Percentiles rank a stretch among this genome's conserved stretches.
Conservation (phyloP, 768 basidiomycete genomes). For the Mycena olivaceomarginata region DNA sequence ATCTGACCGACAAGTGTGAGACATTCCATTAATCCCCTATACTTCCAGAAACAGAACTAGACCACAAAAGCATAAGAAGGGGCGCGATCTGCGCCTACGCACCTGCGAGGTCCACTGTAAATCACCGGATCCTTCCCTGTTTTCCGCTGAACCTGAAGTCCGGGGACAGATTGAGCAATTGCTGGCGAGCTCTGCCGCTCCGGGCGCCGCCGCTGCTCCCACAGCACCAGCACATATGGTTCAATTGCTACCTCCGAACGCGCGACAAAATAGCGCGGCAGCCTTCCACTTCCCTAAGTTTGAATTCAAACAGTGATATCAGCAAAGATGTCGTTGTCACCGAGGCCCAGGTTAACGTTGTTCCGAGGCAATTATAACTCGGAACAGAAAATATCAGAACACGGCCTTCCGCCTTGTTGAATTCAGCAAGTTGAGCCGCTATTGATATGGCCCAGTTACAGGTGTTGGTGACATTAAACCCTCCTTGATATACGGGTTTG, state of each 20-base stretch:
- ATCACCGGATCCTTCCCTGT: background rate
- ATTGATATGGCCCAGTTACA: no score
- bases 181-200: background rate
- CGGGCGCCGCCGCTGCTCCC: background rate
- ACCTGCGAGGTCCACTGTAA: background rate
- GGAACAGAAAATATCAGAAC: background rate
- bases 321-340: background rate
- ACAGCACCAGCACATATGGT: background rate
- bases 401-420: background rate
- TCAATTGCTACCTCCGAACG: background rate
- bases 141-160: no score
- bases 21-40: background rate
- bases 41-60: background rate
- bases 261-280: background rate
- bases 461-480: no score
- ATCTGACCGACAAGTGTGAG: background rate
- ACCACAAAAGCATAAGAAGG: background rate
- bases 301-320: slow-evolving; percentile 1
- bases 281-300: background rate
- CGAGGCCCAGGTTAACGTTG: no score
- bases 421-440: background rate
- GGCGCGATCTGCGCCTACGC: background rate
- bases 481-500: no score
- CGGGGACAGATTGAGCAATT: background rate
- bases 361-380: background rate